Evolutionary conservation across 225 moss, liverwort and hornwort genomes (phyloP).

Genomic region (Marchantia paleacea): DNA sequence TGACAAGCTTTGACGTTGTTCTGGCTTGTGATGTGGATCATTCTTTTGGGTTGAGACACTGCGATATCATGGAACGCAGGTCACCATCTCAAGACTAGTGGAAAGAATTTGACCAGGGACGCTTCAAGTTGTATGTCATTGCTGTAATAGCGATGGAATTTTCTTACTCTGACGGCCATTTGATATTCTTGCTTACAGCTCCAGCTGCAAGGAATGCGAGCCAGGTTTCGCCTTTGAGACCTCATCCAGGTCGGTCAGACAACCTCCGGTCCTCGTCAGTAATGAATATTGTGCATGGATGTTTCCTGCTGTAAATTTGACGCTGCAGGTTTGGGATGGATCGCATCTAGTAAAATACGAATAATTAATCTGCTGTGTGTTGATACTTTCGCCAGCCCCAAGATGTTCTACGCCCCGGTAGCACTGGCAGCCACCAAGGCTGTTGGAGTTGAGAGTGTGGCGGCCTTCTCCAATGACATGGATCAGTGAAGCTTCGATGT

Average conservation of each 20-base stretch:
- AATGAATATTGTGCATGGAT: not conserved
- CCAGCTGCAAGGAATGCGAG: conserved; percentile 25
- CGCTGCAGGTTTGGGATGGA: not conserved
- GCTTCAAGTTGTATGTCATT: too few relatives aligned
- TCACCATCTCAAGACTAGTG: too few relatives aligned
- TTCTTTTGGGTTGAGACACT: not conserved
- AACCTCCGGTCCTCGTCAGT: not conserved
- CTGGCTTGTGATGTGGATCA: not conserved
- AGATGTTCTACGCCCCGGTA: conserved; percentile 11
- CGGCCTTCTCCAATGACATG: not conserved
- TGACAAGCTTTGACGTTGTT: not conserved
- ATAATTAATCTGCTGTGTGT: not conserved
- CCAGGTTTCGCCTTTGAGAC: conserved; percentile 14
- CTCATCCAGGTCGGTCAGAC: not conserved
- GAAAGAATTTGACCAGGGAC: too few relatives aligned
- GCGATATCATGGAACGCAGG: too few relatives aligned
- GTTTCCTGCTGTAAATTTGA: not conserved
- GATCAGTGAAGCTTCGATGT: not conserved
- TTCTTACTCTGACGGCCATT: too few relatives aligned
- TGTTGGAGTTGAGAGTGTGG: not conserved
- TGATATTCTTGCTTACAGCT: not conserved
- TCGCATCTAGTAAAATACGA: not conserved
- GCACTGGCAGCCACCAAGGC: not conserved
- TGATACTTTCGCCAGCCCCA: not conserved
- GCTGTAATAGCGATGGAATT: too few relatives aligned